These are phyloP conservation scores for Ascomycota sp. DNA, from an alignment of 2,329 filamentous ascomycete genomes.

Conservation along the genomic window DNA sequence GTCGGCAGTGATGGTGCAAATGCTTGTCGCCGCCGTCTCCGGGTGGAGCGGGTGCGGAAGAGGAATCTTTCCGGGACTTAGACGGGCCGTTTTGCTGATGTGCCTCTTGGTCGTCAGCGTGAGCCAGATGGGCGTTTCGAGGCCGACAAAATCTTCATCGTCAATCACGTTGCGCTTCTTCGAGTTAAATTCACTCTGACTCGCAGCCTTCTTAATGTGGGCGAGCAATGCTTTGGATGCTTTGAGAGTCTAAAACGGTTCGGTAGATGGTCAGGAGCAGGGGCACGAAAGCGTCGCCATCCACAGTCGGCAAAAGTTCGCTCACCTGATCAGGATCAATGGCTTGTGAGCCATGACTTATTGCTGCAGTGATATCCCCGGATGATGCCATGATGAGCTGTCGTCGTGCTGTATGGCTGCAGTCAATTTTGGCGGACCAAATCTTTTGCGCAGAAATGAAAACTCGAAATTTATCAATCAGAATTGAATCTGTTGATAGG, in stretches of 20 bases:
- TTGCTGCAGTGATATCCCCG: constrained; percentile 16
- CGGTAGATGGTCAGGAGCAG: not conserved
- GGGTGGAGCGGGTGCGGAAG: constrained; percentile 59
- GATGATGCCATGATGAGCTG: constrained; percentile 20
- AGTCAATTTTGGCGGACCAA: no score
- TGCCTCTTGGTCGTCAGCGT: constrained; percentile 45
- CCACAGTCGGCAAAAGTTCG: no score
- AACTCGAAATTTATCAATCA: no score
- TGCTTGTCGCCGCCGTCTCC: constrained; percentile 34
- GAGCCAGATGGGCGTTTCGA: constrained; percentile 37
- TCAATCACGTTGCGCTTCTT: constrained; percentile 36
- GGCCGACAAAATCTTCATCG: constrained; percentile 20
- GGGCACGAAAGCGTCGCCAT: no score
- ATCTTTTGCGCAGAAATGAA: no score
- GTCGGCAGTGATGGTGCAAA: constrained; percentile 73
- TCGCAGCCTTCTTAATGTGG: constrained; percentile 37
- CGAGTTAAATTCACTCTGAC: constrained; percentile 22
- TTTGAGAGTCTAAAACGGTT: constrained; percentile 28
- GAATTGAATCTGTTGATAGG: no score
- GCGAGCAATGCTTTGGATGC: constrained; percentile 41
- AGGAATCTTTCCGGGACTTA: constrained; percentile 68
- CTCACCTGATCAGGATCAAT: constrained; percentile 22
- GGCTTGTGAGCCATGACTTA: constrained; percentile 11
- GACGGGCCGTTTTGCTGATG: constrained; percentile 48
- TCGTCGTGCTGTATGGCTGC: no score